phyloP scores from a whole-genome alignment of 257 asterid genomes.

The Leonotis leonurus region DNA sequence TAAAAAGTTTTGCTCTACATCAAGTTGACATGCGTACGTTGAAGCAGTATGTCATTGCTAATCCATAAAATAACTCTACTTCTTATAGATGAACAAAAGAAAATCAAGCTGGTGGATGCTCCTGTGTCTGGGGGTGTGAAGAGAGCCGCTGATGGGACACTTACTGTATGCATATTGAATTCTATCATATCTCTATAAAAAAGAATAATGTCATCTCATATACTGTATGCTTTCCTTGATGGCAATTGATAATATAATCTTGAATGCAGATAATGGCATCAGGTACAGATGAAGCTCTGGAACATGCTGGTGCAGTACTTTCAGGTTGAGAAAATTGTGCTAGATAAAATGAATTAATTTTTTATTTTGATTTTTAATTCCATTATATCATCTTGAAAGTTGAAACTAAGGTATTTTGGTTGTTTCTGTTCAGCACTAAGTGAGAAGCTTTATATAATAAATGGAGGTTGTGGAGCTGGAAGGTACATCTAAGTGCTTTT shows the following conservation, averaged over 20 bases:
- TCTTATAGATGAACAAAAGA: conserved; percentile 60
- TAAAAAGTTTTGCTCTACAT: no score
- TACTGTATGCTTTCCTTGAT: conserved; percentile 6
- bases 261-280: conserved; percentile 89
- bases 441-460: conserved; percentile 89
- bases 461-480: conserved; percentile 96
- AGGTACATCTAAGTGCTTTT: conserved; percentile 45
- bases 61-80: conserved; percentile 12
- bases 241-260: conserved; percentile 16
- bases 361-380: conserved; percentile 9
- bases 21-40: no score
- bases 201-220: neutral
- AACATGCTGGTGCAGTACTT: conserved; percentile 79
- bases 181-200: conserved; percentile 7
- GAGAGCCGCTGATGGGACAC: conserved; percentile 85
- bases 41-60: neutral
- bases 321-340: conserved; percentile 44
- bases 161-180: conserved; percentile 55
- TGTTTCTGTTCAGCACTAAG: conserved; percentile 61
- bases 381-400: conserved; percentile 4
- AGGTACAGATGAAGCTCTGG: conserved; percentile 83
- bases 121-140: conserved; percentile 99
- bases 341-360: conserved; percentile 6
- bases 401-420: conserved; percentile 16
- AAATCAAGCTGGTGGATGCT: conserved; percentile 89